Evolutionary conservation across 2,329 filamentous ascomycete genomes (phyloP), one percentile per base, ranked within the genome.

Genomic region (Torrubiella hemipterigena): DNA sequence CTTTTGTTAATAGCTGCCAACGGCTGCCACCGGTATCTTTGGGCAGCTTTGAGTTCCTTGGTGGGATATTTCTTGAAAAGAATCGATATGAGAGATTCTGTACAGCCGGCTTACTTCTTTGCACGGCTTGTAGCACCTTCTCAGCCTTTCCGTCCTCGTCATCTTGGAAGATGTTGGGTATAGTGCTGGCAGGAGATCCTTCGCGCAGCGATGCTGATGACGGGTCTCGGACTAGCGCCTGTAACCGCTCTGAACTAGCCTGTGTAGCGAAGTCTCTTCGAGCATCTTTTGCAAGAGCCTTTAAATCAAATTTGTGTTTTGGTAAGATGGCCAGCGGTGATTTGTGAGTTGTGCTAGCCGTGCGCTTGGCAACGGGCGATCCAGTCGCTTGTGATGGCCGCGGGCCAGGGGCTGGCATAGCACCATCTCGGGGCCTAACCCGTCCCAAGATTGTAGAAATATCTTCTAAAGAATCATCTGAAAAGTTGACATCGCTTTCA

Each of bases 291-390:
- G 78, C 59, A 7, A 86, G 60, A 2, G 68, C 62, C 35, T 73
- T 70, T 33, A 85, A 52, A 32, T 77, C 70, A 39, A 77, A 78
- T 40, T 69, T 76, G 50, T 77, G 75, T 44, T 66, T 70, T 12
- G 64, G 56, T 27, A 61, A 58, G 33, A 65, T 52, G 3, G 67
- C 59, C 29, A 72, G 42, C 5, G 71, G 68, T 4, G 69, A 72
- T 7, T 52, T 47, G 34, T 54, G 53, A 24, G 56, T 52, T 19
- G 47, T 47, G 7, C 52, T 47, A 5, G 58, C 59, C 27, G 58
- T 57, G 32, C 64, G 56, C 42, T 70, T 70, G 8, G 64, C 57
- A 35, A 49, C 58, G 7, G 68, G 67, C 1, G 67, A 67, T 9
- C 57, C 35, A 32, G 47, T 54, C 4, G 44, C 38, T 20, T 49